Evolutionary conservation across 495 filamentous ascomycete species (phyloP), one percentile per base, ranked within the genome.

Genomic region (Aspergillus affinis): DNA sequence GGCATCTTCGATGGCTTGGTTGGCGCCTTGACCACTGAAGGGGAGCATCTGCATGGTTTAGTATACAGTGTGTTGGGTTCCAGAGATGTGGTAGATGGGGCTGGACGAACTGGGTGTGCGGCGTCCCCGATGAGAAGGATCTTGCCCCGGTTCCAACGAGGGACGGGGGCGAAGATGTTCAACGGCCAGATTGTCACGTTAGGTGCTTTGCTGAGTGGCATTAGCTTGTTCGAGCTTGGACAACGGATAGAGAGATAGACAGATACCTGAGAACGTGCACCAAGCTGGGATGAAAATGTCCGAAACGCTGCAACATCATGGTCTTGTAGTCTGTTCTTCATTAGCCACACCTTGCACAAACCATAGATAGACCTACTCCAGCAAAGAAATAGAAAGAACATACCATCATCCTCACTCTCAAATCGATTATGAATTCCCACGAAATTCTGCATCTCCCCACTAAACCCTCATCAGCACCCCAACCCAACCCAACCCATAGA

Each of bases 111-210:
- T 12, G 80, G 74, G 67, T 82, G 82, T 12, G 76, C 81, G 1
- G 80, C 80, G 54, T 83, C 79, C 17, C 81, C 80, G 12, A 79
- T 69, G 4, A 82, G 66, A 9, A 78, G 61, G 26, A 81, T 54
- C 18, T 69, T 76, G 3, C 69, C 70, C n/a, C 70, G 72, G 23
- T 64, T 60, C 72, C 77, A 81, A 0, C 58, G 68, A n/a, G 51
- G 17, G 4, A 73, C 54, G 0, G 72, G 70, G 8, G 65, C 55
- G 4, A 72, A 75, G 20, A 71, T 71, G 8, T 75, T 68, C 13
- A 84, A 66, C 12, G 73, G 73, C 78, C 78, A 84, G 13, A 67
- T 67, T 50, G 77, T 79, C 17, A 82, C 66, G 7, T 78, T 76
- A 6, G 63, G 61, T 36, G 75, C 77, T 44, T 65, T 59, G n/a